These are phyloP conservation scores for Achaetomiella virescens DNA, from an alignment of 495 filamentous ascomycete genomes.

Conservation along the genomic window DNA sequence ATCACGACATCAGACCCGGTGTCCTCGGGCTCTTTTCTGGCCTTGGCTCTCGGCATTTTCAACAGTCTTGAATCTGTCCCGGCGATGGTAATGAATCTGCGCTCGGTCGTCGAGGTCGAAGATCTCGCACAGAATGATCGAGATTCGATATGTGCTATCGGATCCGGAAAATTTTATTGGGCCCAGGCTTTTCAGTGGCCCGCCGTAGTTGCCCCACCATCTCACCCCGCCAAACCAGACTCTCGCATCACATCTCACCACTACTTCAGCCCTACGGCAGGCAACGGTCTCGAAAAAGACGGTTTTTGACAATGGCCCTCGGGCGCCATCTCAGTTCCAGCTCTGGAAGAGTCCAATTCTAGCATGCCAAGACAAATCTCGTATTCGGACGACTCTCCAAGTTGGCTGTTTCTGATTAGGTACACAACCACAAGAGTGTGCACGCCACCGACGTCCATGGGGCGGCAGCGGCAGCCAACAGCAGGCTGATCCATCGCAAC, in stretches of 20 bases:
- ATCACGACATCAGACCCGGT: slow-evolving; percentile 44
- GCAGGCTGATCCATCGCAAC: slow-evolving; percentile 5
- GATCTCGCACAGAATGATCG: background rate
- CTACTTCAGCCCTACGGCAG: background rate
- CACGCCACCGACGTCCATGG: no score
- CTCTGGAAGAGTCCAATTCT: no score
- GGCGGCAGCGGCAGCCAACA: slow-evolving; percentile 16
- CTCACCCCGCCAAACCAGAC: slow-evolving; percentile 1
- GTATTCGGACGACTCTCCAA: no score
- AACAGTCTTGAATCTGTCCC: background rate
- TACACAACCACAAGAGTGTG: no score
- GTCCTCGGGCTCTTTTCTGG: slow-evolving; percentile 16
- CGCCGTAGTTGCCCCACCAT: background rate
- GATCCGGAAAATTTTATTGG: slow-evolving; percentile 20
- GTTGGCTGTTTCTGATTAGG: no score
- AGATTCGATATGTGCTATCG: background rate
- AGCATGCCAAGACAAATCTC: no score
- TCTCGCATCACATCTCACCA: background rate
- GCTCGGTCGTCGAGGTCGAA: background rate
- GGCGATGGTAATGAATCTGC: background rate
- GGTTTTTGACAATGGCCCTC: background rate
- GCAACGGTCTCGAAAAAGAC: background rate
- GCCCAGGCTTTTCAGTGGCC: background rate
- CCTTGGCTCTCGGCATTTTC: slow-evolving; percentile 31
- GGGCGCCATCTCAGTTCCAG: no score